Evolutionary conservation across 441 rosid species (phyloP), one percentile per base, ranked within the genome.

Genomic region (Brassica balearica): DNA sequence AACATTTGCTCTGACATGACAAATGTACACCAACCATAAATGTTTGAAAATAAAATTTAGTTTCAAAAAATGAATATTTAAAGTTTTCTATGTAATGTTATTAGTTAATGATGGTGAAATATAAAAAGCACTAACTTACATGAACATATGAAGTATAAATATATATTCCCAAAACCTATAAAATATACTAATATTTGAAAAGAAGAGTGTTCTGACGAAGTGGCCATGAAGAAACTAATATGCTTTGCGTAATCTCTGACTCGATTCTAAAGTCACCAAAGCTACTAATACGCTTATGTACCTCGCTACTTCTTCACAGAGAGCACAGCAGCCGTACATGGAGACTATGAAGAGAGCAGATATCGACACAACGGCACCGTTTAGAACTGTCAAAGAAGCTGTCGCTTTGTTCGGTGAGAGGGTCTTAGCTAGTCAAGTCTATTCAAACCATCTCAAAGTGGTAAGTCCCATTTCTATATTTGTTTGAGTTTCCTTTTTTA

Each of bases 371-470:
- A 81, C 79, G 48, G 83, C 93, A n/a, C 97, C 98, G 0, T 92
- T 95, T 84, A 85, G 81, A 51, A 92, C 96, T 0, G 95, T 92
- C 32, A 89, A 84, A 82, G 98, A 94, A 73, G 98, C 97, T 0
- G 94, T 94, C 8, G 79, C 95, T 5, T 73, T 95, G 87, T 92
- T 95, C 66, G 97, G 97, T 0, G 94, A 95, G 66, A 91, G 82
- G 82, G 90, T 95, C 73, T 75, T 95, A 41, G 90, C 89, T 1
- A 87, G 85, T 9, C 93, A 95, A 77, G 78, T 90, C 62, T 92
- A 84, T 60, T 76, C 89, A 65, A 84, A 77, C 81, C 91, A 84
- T 84, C 87, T 86, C 81, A 85, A 85, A 81, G 85, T 82, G 88
- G 92, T 84, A 77, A 59, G 14, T 70, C 20, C 3, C 20, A 22